A percentile compares a stretch with the other conserved stretches of the same genome.
Conservation (phyloP, 2,329 filamentous ascomycete species). For the Pseudogymnoascus sp. region DNA sequence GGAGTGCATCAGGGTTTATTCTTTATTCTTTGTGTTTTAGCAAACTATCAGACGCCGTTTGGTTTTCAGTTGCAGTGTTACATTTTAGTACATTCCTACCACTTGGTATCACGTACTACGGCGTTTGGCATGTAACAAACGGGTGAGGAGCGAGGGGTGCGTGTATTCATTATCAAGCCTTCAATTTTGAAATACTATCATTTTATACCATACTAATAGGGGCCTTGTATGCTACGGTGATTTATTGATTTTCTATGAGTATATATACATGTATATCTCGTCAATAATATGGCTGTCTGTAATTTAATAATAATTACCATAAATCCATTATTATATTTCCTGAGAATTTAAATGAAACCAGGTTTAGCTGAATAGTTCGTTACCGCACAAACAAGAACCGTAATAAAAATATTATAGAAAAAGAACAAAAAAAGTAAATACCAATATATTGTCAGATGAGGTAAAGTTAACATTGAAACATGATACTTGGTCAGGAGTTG, state of each 20-base stretch:
- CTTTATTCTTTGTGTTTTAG: neutral
- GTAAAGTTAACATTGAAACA: neutral
- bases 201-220: neutral
- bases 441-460: neutral
- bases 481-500: neutral
- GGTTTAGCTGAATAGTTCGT: neutral
- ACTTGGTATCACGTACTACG: neutral
- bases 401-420: neutral
- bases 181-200: neutral
- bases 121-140: neutral
- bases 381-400: neutral
- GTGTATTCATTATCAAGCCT: neutral
- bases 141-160: neutral
- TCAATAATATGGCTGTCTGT: neutral
- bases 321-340: neutral
- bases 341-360: neutral
- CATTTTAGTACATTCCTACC: no score
- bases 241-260: neutral
- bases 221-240: neutral
- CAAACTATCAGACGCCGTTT: neutral
- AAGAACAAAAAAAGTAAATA: neutral
- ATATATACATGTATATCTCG: neutral
- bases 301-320: neutral
- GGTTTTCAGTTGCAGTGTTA: neutral
- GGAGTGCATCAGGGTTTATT: neutral